Evolutionary conservation across 192 early-diverging fungal genomes (phyloP), one percentile per base, ranked within the genome.

Genomic region (Kickxella alabastrina): DNA sequence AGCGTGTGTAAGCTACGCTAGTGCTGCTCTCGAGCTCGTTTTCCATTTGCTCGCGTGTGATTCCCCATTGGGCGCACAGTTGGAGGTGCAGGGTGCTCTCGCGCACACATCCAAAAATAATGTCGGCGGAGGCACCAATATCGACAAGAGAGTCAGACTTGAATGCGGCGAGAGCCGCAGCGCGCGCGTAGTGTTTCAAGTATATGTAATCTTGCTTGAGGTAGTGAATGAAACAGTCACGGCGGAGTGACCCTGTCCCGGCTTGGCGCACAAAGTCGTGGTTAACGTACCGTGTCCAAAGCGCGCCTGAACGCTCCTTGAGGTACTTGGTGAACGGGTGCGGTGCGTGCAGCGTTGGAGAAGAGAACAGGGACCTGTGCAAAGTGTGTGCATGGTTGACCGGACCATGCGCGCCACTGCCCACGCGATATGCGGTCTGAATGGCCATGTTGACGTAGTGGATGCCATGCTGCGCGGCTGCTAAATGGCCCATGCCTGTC

Each of bases 1-100:
- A 93, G 19, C 91, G 85, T 1, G 91, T 91, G 67, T 93, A 93
- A 2, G 91, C 87, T 3, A 90, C 68, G 54, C 86, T 90, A n/a
- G 74, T 75, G 12, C 79, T 79, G 43, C 85, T 87, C 61, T 93
- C 91, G 21, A 71, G 75, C 0, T 87, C 86, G 24, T 45, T 57
- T 21, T 85, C 52, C 21, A 93, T 80, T 15, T 90, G 85, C 27
- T 82, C 77, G 18, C 71, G 57, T 0, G 80, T 65, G n/a, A 93
- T 81, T 0, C 89, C 89, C 86, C 86, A 91, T 34, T 76, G 58
- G 22, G 67, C 79, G 52, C 89, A 90, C 79, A 87, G 77, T 29
- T 83, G 53, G 18, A 90, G 58, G 52, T 90, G 91, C 19, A 88
- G 61, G 37, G 83, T 47, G 41, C 72, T 78, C 57, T 93, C 91